Percentiles rank a stretch among this genome's conserved stretches.
These are phyloP conservation scores for Austroboletus olivaceoglutinosus DNA, from an alignment of 1,284 basidiomycete species.

Conservation along the genomic window DNA sequence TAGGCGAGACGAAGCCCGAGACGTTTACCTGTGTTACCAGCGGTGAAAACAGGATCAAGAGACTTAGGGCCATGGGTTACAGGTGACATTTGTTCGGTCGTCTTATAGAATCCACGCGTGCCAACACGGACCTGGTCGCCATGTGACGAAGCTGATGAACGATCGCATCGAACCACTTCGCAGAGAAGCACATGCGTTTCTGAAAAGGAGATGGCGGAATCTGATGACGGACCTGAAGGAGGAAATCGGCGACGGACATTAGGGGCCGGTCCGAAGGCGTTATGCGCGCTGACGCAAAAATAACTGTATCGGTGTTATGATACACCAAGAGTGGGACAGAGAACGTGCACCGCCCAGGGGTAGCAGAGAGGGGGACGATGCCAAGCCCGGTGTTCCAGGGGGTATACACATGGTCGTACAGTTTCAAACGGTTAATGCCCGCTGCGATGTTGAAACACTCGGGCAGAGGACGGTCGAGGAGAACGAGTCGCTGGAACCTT, in stretches of 20 bases:
- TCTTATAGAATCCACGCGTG: slow-evolving; percentile 3
- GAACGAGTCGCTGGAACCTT: slow-evolving; percentile 10
- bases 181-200: too few relatives aligned
- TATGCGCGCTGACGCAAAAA: too few relatives aligned
- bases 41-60: slow-evolving; percentile 1
- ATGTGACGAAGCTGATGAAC: not conserved
- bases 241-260: slow-evolving; percentile 1
- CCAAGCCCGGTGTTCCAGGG: too few relatives aligned
- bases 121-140: not conserved
- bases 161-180: not conserved
- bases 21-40: slow-evolving; percentile 2
- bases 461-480: not conserved
- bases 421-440: too few relatives aligned
- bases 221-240: not conserved
- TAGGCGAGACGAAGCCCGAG: not conserved
- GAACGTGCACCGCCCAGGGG: too few relatives aligned
- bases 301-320: too few relatives aligned
- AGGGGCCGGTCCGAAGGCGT: too few relatives aligned
- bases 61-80: slow-evolving; percentile 9
- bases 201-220: too few relatives aligned
- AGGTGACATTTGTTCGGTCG: not conserved
- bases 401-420: too few relatives aligned
- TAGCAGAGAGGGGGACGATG: too few relatives aligned
- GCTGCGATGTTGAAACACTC: too few relatives aligned
- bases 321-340: too few relatives aligned